Percentiles rank a stretch among this genome's conserved stretches.
Evolutionary conservation across 176 grass and related monocot species (phyloP).

Genomic region (Saccharum officinarum): DNA sequence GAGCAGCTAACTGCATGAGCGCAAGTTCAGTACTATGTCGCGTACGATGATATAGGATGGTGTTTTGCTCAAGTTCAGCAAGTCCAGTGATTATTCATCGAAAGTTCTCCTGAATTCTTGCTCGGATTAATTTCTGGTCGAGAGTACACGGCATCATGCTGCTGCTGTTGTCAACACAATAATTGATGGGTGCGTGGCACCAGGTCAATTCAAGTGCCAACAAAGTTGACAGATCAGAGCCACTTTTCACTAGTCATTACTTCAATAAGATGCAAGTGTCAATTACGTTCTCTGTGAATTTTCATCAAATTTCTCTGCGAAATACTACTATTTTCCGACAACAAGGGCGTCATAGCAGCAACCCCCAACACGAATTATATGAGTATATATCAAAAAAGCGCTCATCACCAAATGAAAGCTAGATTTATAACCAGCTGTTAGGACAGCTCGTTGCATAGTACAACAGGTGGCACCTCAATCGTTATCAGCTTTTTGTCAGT

Average conservation of each 20-base stretch:
- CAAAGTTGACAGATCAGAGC: background rate
- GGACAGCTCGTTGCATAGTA: background rate
- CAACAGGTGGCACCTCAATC: background rate
- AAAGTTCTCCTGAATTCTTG: background rate
- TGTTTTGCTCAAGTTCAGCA: background rate
- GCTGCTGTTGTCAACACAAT: conserved; percentile 20
- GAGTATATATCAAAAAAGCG: background rate
- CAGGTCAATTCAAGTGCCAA: conserved; percentile 14
- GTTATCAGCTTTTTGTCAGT: background rate
- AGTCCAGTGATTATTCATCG: background rate
- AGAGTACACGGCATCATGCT: background rate
- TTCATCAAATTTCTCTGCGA: background rate
- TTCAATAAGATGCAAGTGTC: background rate
- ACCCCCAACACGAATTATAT: background rate
- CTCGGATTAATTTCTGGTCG: background rate
- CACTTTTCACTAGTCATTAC: background rate
- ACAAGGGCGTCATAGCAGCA: background rate
- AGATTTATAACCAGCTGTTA: background rate
- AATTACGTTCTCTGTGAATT: background rate
- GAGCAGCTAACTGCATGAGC: background rate
- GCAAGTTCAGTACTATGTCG: background rate
- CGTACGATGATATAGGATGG: background rate
- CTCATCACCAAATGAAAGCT: background rate
- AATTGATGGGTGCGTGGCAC: background rate
- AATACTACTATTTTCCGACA: background rate